These are phyloP conservation scores for Colletotrichum kahawae DNA, from an alignment of 2,329 filamentous ascomycete genomes.

Conservation along the genomic window DNA sequence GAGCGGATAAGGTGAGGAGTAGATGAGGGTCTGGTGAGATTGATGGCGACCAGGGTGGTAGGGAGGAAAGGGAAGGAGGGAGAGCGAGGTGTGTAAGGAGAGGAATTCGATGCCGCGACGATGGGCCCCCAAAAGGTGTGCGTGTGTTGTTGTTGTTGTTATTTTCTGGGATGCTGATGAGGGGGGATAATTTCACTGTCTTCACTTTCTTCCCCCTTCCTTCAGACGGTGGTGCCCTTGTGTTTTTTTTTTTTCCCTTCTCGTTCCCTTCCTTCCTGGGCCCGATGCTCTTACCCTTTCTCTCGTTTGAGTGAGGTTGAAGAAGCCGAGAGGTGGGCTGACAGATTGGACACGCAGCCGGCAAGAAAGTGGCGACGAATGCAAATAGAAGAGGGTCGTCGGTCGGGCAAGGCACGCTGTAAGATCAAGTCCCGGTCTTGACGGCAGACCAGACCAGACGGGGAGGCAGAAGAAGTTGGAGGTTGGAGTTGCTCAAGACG, in stretches of 20 bases:
- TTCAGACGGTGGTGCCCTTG: background rate
- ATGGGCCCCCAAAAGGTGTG: background rate
- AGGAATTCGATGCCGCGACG: background rate
- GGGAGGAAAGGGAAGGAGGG: background rate
- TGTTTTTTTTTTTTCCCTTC: background rate
- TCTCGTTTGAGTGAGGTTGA: background rate
- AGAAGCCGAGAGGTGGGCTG: background rate
- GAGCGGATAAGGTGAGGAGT: constrained; percentile 11
- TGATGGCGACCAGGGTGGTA: constrained; percentile 10
- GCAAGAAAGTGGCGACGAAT: background rate
- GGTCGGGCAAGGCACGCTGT: background rate
- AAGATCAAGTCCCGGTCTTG: background rate
- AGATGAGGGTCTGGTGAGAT: constrained; percentile 14
- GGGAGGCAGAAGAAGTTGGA: background rate
- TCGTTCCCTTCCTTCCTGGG: background rate
- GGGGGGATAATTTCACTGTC: background rate
- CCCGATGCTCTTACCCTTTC: background rate
- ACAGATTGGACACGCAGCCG: background rate
- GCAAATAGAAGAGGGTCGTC: background rate
- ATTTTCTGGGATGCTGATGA: background rate
- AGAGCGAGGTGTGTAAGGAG: background rate
- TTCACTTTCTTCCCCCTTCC: background rate
- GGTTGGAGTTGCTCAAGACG: constrained; percentile 18
- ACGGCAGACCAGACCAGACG: background rate
- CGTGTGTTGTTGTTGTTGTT: background rate